Evolutionary conservation across 345 rosid genomes (phyloP).

Genomic region (Draba incana): DNA sequence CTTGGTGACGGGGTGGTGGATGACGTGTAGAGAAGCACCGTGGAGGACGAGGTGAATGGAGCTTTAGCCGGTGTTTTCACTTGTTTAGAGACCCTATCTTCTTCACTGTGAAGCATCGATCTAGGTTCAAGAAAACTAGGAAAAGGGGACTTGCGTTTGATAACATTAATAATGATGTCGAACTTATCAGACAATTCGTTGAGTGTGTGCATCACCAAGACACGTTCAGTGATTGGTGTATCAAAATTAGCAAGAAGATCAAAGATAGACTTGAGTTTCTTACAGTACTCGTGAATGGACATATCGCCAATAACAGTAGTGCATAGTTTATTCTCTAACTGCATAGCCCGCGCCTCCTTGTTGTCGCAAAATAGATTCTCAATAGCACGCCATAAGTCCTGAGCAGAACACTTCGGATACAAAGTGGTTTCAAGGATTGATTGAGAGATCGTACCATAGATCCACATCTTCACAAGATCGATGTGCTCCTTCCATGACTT

Average conservation of each 20-base stretch:
- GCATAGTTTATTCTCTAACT: not conserved
- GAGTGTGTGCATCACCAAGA: not conserved
- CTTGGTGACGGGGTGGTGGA: no score
- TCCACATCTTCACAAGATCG: not conserved
- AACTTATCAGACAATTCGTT: not conserved
- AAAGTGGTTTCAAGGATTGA: not conserved
- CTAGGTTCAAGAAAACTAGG: fast-evolving
- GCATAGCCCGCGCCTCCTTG: not conserved
- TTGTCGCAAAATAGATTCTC: not conserved
- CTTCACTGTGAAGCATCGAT: not conserved
- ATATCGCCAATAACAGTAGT: not conserved
- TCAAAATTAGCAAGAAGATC: not conserved
- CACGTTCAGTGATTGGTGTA: not conserved
- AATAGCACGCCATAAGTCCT: not conserved
- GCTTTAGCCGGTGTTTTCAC: no score
- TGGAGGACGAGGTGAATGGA: no score
- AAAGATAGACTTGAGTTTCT: not conserved
- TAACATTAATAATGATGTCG: not conserved
- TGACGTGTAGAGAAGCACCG: no score
- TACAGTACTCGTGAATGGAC: not conserved
- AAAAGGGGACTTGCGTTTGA: not conserved
- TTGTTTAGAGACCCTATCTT: not conserved
- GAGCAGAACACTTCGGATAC: not conserved
- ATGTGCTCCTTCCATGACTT: not conserved
- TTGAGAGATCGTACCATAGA: not conserved